Percentiles rank a stretch among this genome's conserved stretches.
These are phyloP conservation scores for Penicillium italicum DNA, from an alignment of 2,329 filamentous ascomycete genomes.

Conservation along the genomic window DNA sequence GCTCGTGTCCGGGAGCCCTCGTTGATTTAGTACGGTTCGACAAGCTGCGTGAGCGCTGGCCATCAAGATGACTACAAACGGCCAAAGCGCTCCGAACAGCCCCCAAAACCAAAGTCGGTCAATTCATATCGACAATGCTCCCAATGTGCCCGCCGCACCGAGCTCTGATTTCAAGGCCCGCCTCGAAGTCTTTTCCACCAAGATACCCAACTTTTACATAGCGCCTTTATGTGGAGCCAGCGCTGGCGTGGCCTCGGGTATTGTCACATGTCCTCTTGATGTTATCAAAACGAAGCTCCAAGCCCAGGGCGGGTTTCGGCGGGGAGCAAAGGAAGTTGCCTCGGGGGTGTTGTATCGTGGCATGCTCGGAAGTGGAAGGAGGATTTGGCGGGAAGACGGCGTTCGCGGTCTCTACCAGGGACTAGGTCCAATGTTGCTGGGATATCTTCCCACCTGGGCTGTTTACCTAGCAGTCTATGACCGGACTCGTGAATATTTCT, in stretches of 20 bases:
- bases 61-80: constrained; percentile 46
- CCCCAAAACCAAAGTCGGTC: constrained; percentile 28
- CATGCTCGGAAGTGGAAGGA: constrained; percentile 76
- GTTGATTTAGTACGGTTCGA: constrained; percentile 39
- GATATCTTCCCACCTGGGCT: constrained; percentile 96
- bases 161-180: constrained; percentile 34
- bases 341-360: constrained; percentile 70
- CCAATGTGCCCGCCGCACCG: constrained; percentile 27
- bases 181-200: constrained; percentile 43
- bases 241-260: constrained; percentile 86
- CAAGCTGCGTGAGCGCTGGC: constrained; percentile 37
- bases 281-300: constrained; percentile 99
- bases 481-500: constrained; percentile 72
- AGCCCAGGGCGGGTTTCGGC: constrained; percentile 78
- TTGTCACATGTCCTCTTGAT: constrained; percentile 94
- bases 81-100: constrained; percentile 36
- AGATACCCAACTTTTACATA: constrained; percentile 57
- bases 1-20: constrained; percentile 42
- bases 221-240: constrained; percentile 83
- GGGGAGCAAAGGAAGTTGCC: constrained; percentile 40
- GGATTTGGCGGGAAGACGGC: constrained; percentile 86
- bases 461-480: constrained; percentile 98
- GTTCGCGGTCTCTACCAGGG: constrained; percentile 88
- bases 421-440: constrained; percentile 87
- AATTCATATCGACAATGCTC: constrained; percentile 20